phyloP scores from a whole-genome alignment of 306 rosid genomes.

The Begonia loranthoides region DNA sequence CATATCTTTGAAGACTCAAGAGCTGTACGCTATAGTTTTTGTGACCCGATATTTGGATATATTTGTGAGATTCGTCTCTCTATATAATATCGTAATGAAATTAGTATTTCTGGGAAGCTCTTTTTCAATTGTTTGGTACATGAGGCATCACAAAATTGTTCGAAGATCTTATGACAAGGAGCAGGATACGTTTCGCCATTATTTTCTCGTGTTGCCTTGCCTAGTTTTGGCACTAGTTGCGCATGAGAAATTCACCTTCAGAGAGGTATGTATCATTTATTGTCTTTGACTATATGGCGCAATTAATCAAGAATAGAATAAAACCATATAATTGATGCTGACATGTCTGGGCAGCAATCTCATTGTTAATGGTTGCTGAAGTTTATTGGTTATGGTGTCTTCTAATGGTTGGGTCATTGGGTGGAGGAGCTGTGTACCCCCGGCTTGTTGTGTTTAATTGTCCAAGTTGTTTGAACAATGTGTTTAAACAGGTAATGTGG shows the following conservation, averaged over 20 bases:
- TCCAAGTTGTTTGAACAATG: not conserved
- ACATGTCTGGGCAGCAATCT: too few relatives aligned
- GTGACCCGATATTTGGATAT: slow-evolving; percentile 75
- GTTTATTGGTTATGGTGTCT: too few relatives aligned
- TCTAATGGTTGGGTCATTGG: too few relatives aligned
- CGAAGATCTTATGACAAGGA: slow-evolving; percentile 82
- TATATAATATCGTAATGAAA: slow-evolving; percentile 75
- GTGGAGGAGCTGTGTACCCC: too few relatives aligned
- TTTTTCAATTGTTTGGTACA: slow-evolving; percentile 88
- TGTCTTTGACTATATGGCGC: not conserved
- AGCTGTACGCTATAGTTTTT: slow-evolving; percentile 74
- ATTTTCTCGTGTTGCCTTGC: slow-evolving; percentile 60
- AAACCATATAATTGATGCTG: too few relatives aligned
- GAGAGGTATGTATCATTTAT: slow-evolving; percentile 41
- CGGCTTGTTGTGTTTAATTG: too few relatives aligned
- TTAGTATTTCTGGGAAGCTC: slow-evolving; percentile 80
- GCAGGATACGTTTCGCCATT: slow-evolving; percentile 75
- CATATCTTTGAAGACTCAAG: slow-evolving; percentile 83
- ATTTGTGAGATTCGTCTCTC: slow-evolving; percentile 36
- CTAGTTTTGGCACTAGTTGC: slow-evolving; percentile 50
- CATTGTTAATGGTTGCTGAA: too few relatives aligned
- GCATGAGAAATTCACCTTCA: slow-evolving; percentile 63
- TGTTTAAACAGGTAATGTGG: slow-evolving; percentile 60
- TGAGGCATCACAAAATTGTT: slow-evolving; percentile 61
- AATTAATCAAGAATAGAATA: not conserved